phyloP scores from a whole-genome alignment of 1,284 basidiomycete genomes.

The Schizophyllum commune region DNA sequence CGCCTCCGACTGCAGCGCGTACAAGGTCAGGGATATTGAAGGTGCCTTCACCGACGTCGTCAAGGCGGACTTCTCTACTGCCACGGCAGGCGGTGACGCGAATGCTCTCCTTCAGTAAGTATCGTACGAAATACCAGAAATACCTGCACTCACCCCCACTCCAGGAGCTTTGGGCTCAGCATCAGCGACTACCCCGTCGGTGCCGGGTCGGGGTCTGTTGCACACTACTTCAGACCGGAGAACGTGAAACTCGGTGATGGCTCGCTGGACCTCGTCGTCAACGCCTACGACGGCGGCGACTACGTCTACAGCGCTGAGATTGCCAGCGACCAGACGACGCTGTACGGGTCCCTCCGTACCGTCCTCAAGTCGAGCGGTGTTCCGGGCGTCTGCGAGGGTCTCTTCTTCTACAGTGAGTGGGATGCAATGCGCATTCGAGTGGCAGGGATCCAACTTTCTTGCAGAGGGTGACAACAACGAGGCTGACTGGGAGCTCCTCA shows the following conservation, averaged over 20 bases:
- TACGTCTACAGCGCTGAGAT: conserved; percentile 21
- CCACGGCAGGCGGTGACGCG: conserved; percentile 15
- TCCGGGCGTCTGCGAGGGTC: conserved; percentile 26
- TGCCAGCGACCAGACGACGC: conserved; percentile 18
- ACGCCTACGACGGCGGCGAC: conserved; percentile 21
- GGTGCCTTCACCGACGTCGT: too few relatives aligned
- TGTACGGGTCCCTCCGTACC: conserved; percentile 25
- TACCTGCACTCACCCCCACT: neutral
- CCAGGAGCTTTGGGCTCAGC: conserved; percentile 18
- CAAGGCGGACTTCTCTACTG: conserved; percentile 19
- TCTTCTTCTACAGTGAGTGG: conserved; percentile 25
- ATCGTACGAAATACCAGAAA: neutral
- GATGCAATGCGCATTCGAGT: too few relatives aligned
- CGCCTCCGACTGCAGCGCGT: too few relatives aligned
- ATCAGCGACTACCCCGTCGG: conserved; percentile 20
- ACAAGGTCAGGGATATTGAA: too few relatives aligned
- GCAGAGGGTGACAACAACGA: conserved; percentile 23
- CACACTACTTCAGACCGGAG: conserved; percentile 18
- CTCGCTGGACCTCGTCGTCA: conserved; percentile 24
- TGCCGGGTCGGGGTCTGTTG: conserved; percentile 14
- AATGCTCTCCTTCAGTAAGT: conserved; percentile 18
- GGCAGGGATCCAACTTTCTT: too few relatives aligned
- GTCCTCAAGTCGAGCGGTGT: conserved; percentile 24
- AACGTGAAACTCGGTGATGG: conserved; percentile 23
- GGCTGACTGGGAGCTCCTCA: conserved; percentile 26